Evolutionary conservation across 176 grass and related monocot genomes (phyloP).

Genomic region (Metroxylon sagu): DNA sequence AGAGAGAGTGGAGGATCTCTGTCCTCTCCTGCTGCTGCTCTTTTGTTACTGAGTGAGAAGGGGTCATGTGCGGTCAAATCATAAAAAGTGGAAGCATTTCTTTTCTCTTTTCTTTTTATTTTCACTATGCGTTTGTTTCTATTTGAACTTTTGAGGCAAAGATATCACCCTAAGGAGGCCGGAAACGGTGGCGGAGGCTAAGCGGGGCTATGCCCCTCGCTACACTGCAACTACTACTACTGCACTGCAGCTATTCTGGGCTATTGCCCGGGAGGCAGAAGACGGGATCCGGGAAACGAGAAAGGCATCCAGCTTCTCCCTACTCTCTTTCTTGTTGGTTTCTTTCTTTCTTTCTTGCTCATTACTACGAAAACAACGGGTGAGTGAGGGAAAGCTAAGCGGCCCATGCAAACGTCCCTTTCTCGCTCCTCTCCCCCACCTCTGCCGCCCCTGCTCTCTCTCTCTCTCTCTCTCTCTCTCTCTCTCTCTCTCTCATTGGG

Average conservation of each 20-base stretch:
- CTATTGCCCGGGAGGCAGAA: constrained; percentile 11
- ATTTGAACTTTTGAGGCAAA: constrained; percentile 14
- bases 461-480: not conserved
- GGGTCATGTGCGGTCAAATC: constrained; percentile 79
- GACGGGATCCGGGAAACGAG: not conserved
- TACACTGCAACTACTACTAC: not conserved
- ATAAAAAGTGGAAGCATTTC: constrained; percentile 41
- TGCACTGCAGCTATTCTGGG: constrained; percentile 11
- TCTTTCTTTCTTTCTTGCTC: constrained; percentile 1
- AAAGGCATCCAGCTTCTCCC: not conserved
- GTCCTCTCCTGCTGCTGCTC: constrained; percentile 18
- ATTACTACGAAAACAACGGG: constrained; percentile 19
- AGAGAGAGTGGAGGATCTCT: constrained; percentile 38
- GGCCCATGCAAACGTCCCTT: constrained; percentile 25
- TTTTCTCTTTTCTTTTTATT: constrained; percentile 9
- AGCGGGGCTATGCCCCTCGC: not conserved
- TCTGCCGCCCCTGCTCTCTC: constrained; percentile 32
- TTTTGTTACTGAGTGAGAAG: constrained; percentile 48
- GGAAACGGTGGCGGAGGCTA: constrained; percentile 28
- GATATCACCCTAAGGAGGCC: constrained; percentile 12
- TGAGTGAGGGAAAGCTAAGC: constrained; percentile 14
- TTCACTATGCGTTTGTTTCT: constrained; percentile 8
- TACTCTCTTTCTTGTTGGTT: not conserved
- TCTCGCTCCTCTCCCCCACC: constrained; percentile 18
- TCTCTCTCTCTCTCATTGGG: constrained; percentile 1